Conservation (phyloP, 441 rosid genomes). For the Populus tomentosa region DNA sequence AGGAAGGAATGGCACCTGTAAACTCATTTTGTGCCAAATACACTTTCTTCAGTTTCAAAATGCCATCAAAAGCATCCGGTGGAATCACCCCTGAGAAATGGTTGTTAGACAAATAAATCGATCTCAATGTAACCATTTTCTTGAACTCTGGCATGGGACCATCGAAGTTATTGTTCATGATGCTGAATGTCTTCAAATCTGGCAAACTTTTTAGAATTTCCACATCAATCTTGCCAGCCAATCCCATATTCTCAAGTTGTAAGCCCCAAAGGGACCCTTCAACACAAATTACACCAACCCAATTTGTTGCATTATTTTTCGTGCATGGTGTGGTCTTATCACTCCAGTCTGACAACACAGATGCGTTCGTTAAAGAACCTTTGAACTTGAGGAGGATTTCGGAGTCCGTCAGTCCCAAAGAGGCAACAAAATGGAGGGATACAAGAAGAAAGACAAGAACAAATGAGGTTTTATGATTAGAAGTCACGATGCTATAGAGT, state of each 20-base stretch:
- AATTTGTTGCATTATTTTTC: slow-evolving; percentile 22
- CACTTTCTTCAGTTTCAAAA: slow-evolving; percentile 54
- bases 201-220: slow-evolving; percentile 29
- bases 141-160: slow-evolving; percentile 55
- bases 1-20: slow-evolving; percentile 51
- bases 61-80: slow-evolving; percentile 45
- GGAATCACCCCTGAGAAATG: slow-evolving; percentile 52
- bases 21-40: slow-evolving; percentile 42
- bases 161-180: slow-evolving; percentile 45
- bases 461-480: not conserved
- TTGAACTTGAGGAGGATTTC: slow-evolving; percentile 56
- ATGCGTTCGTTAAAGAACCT: slow-evolving; percentile 30
- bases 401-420: slow-evolving; percentile 28
- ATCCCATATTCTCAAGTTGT: slow-evolving; percentile 50
- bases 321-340: slow-evolving; percentile 26
- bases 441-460: slow-evolving; percentile 3
- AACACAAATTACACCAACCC: slow-evolving; percentile 60
- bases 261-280: slow-evolving; percentile 45
- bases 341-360: slow-evolving; percentile 41
- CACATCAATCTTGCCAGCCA: slow-evolving; percentile 44
- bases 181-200: slow-evolving; percentile 45
- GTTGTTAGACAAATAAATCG: slow-evolving; percentile 54
- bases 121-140: slow-evolving; percentile 40
- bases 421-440: slow-evolving; percentile 10
- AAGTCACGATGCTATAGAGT: slow-evolving; percentile 11